Percentiles rank a stretch among this genome's conserved stretches.
These are phyloP conservation scores for Ustilago esculenta DNA, from an alignment of 1,284 basidiomycete species.

Conservation along the genomic window DNA sequence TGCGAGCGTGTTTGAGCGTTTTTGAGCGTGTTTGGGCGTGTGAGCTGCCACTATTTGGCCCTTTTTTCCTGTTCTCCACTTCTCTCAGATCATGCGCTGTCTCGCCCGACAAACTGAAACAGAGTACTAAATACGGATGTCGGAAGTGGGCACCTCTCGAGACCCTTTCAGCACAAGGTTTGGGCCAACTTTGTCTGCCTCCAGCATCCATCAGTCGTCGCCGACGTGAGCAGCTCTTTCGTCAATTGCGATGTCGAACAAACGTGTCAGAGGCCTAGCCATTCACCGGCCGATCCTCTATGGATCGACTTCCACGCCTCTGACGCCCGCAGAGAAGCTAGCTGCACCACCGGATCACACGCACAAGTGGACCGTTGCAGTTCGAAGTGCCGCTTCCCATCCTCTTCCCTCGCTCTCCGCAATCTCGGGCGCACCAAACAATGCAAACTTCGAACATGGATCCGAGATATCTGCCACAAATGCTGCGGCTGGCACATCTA, in stretches of 20 bases:
- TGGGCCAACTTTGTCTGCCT: too few species aligned
- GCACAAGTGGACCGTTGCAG: conserved; percentile 94
- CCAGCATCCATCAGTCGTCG: too few species aligned
- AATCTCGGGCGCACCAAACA: conserved; percentile 23
- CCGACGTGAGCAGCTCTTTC: too few species aligned
- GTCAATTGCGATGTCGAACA: conserved; percentile 56
- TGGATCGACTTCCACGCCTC: conserved; percentile 88
- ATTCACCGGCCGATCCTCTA: conserved; percentile 93
- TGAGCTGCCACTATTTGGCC: too few species aligned
- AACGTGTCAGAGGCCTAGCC: conserved; percentile 73
- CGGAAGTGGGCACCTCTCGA: conserved; percentile 19
- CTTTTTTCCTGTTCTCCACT: conserved; percentile 20
- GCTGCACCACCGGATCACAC: conserved; percentile 78
- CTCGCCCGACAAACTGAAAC: conserved; percentile 22
- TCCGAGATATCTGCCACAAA: conserved; percentile 32
- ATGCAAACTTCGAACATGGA: conserved; percentile 26
- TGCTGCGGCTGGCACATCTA: conserved; percentile 13
- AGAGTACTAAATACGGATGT: conserved; percentile 8
- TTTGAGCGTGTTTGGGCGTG: not conserved
- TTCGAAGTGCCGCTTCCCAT: conserved; percentile 73
- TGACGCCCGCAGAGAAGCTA: conserved; percentile 80
- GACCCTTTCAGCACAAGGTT: conserved; percentile 10
- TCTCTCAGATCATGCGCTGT: not conserved
- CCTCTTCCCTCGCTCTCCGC: conserved; percentile 67
- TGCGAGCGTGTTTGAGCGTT: not conserved